Evolutionary conservation across 352 stramenopile genomes (phyloP), one percentile per base, ranked within the genome.

Genomic region (Globisporangium recalcitrans): DNA sequence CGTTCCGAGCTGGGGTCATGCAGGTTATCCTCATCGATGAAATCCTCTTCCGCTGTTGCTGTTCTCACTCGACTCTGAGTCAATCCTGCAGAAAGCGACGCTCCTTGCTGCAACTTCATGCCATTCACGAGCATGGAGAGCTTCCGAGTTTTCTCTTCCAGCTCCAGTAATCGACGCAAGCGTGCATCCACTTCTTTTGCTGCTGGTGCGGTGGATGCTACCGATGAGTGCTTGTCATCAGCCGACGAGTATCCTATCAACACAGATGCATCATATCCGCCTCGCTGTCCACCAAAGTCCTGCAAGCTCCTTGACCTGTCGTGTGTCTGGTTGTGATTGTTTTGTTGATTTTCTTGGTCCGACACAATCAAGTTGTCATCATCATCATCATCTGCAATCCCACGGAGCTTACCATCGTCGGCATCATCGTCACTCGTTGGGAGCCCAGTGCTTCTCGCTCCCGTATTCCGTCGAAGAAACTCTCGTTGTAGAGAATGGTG

Each of bases 281-380:
- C 22, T 7, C 16, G 38, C 1, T 46, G 51, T 14, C 51, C 10
- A 29, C 51, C 10, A 40, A 42, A 29, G 11, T 4, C 16, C 9
- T 22, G 16, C 38, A 46, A 21, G 10, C n/a, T 9, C n/a, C 4
- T n/a, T n/a, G 19, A 19, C 16, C 21, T 57, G 22, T 54, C 19
- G 9, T 46, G 26, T 10, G 7, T 14, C 13, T 36, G n/a, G 16
- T 62, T 56, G 0, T 22, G 27, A 14, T 24, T 62, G 21, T 48
- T 42, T 11, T 5, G 21, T 14, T 57, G 22, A 31, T 67, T 67
- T 38, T 67, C 62, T 22, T 67, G 54, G 9, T 67, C 62, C 8
- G 59, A 64, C 22, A 14, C 51, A 9, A 40, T 19, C 36, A 48
- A 38, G 4, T 46, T 16, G n/a, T 14, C 26, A 8, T 63, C 49